These are phyloP conservation scores for Calcarisporium arbuscula DNA, from an alignment of 2,329 filamentous ascomycete species.

Conservation along the genomic window DNA sequence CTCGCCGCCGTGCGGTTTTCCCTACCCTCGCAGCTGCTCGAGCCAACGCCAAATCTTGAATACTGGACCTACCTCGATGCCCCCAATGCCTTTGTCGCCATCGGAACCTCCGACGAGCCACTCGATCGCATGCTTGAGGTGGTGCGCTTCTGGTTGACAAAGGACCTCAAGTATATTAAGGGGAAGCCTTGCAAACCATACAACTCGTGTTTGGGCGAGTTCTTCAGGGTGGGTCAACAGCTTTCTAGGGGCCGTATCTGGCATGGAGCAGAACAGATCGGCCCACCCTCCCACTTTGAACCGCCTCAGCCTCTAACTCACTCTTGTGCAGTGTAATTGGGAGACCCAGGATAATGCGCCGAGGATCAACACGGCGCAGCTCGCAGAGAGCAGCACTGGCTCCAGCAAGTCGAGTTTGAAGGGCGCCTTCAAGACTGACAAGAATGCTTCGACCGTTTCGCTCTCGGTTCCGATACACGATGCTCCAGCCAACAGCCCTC, in stretches of 20 bases:
- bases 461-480: slow-evolving; percentile 45
- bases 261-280: too few species aligned
- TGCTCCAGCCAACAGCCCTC: slow-evolving; percentile 34
- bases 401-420: slow-evolving; percentile 41
- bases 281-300: too few species aligned
- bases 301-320: too few species aligned
- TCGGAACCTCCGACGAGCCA: slow-evolving; percentile 84
- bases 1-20: slow-evolving; percentile 96
- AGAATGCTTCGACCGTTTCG: slow-evolving; percentile 41
- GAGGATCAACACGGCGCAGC: slow-evolving; percentile 47
- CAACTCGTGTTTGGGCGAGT: slow-evolving; percentile 94
- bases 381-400: slow-evolving; percentile 25
- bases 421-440: slow-evolving; percentile 35
- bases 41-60: slow-evolving; percentile 94
- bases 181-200: slow-evolving; percentile 98
- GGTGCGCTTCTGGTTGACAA: slow-evolving; percentile 96
- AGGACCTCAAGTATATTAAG: slow-evolving; percentile 98
- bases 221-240: slow-evolving; percentile 70
- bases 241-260: too few species aligned
- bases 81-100: slow-evolving; percentile 78
- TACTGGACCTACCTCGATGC: slow-evolving; percentile 99
- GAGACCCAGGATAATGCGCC: slow-evolving; percentile 77
- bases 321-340: slow-evolving; percentile 72
- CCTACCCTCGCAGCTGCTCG: slow-evolving; percentile 87
- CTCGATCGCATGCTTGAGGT: slow-evolving; percentile 93